Evolutionary conservation across 352 stramenopile genomes (phyloP).

Genomic region (Phytophthora vignae): DNA sequence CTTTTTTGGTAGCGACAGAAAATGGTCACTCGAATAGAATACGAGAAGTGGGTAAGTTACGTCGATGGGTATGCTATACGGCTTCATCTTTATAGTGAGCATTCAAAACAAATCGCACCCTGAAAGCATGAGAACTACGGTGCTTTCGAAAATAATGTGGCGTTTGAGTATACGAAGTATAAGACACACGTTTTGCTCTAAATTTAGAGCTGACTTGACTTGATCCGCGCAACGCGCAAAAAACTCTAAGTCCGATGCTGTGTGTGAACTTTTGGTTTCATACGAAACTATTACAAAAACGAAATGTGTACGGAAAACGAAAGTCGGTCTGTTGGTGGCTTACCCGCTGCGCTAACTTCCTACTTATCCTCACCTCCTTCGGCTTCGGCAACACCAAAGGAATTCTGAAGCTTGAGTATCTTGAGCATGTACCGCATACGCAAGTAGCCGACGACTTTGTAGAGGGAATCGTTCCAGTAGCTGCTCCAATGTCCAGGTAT

Average conservation of each 20-base stretch:
- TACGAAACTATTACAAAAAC: neutral
- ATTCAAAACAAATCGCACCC: neutral
- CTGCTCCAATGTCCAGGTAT: conserved; percentile 1
- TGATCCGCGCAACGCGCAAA: neutral
- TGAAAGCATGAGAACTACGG: too few species aligned
- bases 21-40: neutral
- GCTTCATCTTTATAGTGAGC: neutral
- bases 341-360: neutral
- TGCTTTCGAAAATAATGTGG: neutral
- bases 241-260: neutral
- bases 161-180: neutral
- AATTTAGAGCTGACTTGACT: neutral
- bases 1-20: neutral
- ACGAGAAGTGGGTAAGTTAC: neutral
- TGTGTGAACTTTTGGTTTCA: neutral
- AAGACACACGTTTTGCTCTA: neutral
- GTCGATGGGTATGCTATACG: neutral
- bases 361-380: neutral
- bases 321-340: neutral
- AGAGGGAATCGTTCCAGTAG: conserved; percentile 11
- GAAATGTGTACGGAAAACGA: neutral
- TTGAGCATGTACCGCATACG: conserved; percentile 1
- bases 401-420: conserved; percentile 4
- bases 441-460: neutral
- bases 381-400: neutral